A percentile compares a stretch with the other conserved stretches of the same genome.
Evolutionary conservation across 176 grass and related monocot genomes (phyloP).

Genomic region (Eleusine indica): DNA sequence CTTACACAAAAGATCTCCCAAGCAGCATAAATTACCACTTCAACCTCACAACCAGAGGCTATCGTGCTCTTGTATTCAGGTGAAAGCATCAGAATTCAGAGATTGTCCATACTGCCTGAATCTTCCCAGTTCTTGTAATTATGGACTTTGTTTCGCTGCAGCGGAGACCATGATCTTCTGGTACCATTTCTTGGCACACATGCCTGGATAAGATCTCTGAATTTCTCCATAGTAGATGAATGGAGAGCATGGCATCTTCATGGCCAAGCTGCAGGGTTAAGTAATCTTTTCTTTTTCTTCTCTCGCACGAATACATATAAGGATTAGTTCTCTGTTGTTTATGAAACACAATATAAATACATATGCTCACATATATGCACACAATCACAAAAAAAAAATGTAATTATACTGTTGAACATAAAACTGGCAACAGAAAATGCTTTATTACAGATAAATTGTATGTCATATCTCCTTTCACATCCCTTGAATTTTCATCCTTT

Average conservation of each 20-base stretch:
- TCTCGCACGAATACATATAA: neutral
- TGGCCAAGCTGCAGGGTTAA: conserved; percentile 58
- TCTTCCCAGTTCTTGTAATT: neutral
- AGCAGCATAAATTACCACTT: conserved; percentile 51
- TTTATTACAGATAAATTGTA: neutral
- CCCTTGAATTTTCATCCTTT: neutral
- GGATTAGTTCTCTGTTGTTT: too few relatives aligned
- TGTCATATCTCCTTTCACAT: neutral
- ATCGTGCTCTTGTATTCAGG: conserved; percentile 58
- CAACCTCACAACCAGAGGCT: conserved; percentile 49
- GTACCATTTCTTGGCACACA: conserved; percentile 55
- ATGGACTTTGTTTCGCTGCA: neutral
- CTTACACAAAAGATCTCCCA: conserved; percentile 13
- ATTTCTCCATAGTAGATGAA: conserved; percentile 43
- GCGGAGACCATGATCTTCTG: conserved; percentile 50
- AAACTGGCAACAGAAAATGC: neutral
- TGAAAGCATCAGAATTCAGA: conserved; percentile 1
- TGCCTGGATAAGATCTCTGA: conserved; percentile 57
- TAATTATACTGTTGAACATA: too few relatives aligned
- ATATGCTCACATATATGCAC: too few relatives aligned
- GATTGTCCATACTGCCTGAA: too few relatives aligned
- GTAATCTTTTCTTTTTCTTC: neutral
- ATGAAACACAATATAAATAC: too few relatives aligned
- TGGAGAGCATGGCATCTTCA: conserved; percentile 66
- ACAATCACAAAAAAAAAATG: too few relatives aligned